These are phyloP conservation scores for Microcyclospora pomicola DNA, from an alignment of 2,329 filamentous ascomycete genomes.

Conservation along the genomic window DNA sequence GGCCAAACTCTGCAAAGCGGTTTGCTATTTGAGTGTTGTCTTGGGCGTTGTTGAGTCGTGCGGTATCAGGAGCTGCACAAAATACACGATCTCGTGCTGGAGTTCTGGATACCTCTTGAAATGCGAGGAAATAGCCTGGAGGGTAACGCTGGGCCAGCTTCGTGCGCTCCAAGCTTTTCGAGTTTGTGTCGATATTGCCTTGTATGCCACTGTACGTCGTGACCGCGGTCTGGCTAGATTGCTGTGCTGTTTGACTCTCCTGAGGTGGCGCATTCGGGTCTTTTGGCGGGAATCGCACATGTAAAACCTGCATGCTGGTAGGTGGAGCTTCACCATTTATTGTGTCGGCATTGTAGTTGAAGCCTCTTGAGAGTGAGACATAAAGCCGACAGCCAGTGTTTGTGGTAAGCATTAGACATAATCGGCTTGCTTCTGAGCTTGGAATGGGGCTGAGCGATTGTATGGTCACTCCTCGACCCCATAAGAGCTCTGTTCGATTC, in stretches of 20 bases:
- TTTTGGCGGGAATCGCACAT: slow-evolving; percentile 80
- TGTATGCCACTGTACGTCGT: slow-evolving; percentile 10
- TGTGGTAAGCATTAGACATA: slow-evolving; percentile 83
- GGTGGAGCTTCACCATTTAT: slow-evolving; percentile 48
- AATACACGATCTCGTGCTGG: slow-evolving; percentile 50
- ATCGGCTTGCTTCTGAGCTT: slow-evolving; percentile 60
- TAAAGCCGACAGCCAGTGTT: slow-evolving; percentile 84
- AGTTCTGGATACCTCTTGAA: slow-evolving; percentile 41
- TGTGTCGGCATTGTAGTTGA: slow-evolving; percentile 40
- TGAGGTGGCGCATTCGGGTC: slow-evolving; percentile 13
- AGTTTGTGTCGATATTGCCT: slow-evolving; percentile 21
- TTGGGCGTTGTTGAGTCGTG: slow-evolving; percentile 45
- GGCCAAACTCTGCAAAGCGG: slow-evolving; percentile 65
- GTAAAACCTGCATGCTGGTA: slow-evolving; percentile 94
- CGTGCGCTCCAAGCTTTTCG: slow-evolving; percentile 23
- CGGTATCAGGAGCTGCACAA: slow-evolving; percentile 75
- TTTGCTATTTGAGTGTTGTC: slow-evolving; percentile 38
- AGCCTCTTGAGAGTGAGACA: slow-evolving; percentile 75
- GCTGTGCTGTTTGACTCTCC: slow-evolving; percentile 4
- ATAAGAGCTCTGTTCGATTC: slow-evolving; percentile 55
- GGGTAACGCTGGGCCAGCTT: slow-evolving; percentile 44
- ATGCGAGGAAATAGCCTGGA: slow-evolving; percentile 83
- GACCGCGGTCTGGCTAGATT: slow-evolving; percentile 1
- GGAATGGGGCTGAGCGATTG: slow-evolving; percentile 79
- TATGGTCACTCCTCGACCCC: slow-evolving; percentile 51